Evolutionary conservation across 2,329 filamentous ascomycete genomes (phyloP).

Genomic region (Fusarium protoensiforme): DNA sequence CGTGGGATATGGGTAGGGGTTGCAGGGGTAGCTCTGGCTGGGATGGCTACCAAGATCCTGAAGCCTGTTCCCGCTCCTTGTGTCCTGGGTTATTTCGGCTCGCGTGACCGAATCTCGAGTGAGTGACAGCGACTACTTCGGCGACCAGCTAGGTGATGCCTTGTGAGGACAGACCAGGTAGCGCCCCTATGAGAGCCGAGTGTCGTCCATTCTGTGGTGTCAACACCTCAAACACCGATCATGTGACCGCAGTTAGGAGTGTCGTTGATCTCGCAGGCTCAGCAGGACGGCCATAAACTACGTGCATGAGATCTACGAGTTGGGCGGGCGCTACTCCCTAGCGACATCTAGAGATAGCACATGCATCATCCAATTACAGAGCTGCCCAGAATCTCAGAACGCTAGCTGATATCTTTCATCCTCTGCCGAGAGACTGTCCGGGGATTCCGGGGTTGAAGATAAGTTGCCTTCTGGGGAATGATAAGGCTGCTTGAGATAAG

Average conservation of each 20-base stretch:
- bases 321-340: not conserved
- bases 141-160: not conserved
- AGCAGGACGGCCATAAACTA: conserved; percentile 5
- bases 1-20: not conserved
- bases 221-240: not conserved
- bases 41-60: conserved; percentile 5
- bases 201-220: not conserved
- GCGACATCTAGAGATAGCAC: conserved; percentile 25
- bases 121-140: not conserved
- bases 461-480: conserved; percentile 23
- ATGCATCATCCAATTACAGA: conserved; percentile 27
- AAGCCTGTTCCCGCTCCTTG: conserved; percentile 1
- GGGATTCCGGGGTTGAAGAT: conserved; percentile 35
- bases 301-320: conserved; percentile 24
- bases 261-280: not conserved
- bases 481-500: conserved; percentile 26
- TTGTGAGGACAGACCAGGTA: not conserved
- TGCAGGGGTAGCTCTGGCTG: not conserved
- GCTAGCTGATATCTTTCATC: conserved; percentile 27
- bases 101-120: not conserved
- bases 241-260: conserved; percentile 4
- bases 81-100: not conserved
- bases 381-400: conserved; percentile 30
- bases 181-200: not conserved
- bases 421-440: conserved; percentile 25